A percentile compares a stretch with the other conserved stretches of the same genome.
These are phyloP conservation scores for Stephania cephalantha DNA, from an alignment of 164 flowering plant species.

Conservation along the genomic window DNA sequence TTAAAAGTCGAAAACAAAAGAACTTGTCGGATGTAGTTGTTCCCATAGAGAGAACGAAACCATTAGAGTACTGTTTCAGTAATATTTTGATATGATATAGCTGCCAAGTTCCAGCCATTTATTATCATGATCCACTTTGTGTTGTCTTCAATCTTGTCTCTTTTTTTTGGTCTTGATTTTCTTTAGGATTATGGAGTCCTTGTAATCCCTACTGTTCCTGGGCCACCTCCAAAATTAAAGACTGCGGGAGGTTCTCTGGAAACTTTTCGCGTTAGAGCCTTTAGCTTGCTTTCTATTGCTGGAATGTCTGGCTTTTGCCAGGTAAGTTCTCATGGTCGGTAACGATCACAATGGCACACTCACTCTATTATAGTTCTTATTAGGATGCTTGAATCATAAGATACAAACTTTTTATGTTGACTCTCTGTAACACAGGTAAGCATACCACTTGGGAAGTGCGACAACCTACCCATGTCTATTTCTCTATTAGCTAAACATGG, in stretches of 20 bases:
- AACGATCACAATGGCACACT: background rate
- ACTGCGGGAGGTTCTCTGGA: constrained; percentile 48
- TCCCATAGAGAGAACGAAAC: background rate
- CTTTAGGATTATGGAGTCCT: constrained; percentile 64
- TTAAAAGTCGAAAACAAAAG: background rate
- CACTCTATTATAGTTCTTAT: background rate
- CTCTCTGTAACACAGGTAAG: constrained; percentile 45
- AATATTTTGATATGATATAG: background rate
- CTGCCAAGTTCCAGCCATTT: background rate
- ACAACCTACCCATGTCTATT: constrained; percentile 62
- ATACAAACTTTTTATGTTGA: background rate
- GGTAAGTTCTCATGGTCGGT: constrained; percentile 30
- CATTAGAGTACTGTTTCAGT: background rate
- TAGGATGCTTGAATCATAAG: background rate
- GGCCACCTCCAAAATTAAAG: constrained; percentile 73
- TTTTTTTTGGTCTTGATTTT: background rate
- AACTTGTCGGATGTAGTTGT: background rate
- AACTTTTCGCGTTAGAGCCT: constrained; percentile 59
- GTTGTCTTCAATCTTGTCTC: background rate
- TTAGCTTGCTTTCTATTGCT: constrained; percentile 72
- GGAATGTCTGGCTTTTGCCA: constrained; percentile 91
- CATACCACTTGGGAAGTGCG: constrained; percentile 65
- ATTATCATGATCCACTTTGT: background rate
- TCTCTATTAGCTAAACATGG: constrained; percentile 84
- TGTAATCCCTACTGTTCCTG: constrained; percentile 81